phyloP scores from a whole-genome alignment of 2,329 filamentous ascomycete genomes.

The Phoma herbarum region DNA sequence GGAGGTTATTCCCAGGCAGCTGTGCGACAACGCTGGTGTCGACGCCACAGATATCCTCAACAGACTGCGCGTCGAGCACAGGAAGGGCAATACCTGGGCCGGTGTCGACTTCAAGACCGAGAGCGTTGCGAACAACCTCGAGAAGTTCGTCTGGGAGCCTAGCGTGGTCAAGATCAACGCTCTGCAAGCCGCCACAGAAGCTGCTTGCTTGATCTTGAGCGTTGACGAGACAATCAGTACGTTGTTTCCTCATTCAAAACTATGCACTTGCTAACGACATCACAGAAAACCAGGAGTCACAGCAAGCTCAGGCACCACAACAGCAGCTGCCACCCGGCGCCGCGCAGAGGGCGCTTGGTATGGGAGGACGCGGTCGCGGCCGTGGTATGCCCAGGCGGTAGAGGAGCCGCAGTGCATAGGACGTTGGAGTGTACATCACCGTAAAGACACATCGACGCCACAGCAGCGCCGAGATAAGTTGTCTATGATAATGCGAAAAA shows the following conservation, averaged over 20 bases:
- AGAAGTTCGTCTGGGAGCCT: conserved; percentile 97
- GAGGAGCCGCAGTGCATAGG: conserved; percentile 11
- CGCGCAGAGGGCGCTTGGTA: conserved; percentile 86
- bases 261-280: conserved; percentile 29
- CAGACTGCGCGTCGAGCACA: conserved; percentile 93
- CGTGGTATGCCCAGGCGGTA: conserved; percentile 84
- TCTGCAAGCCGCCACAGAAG: conserved; percentile 94
- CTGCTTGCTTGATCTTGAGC: conserved; percentile 90
- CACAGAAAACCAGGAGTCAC: conserved; percentile 87
- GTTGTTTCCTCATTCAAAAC: conserved; percentile 29
- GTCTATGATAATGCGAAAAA: conserved; percentile 45
- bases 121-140: conserved; percentile 93
- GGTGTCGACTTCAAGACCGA: conserved; percentile 95
- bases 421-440: conserved; percentile 33
- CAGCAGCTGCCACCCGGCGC: conserved; percentile 71
- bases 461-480: conserved; percentile 32
- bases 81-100: conserved; percentile 91
- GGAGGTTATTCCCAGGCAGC: conserved; percentile 93
- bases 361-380: conserved; percentile 66
- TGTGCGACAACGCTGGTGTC: conserved; percentile 98
- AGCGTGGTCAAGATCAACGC: conserved; percentile 96
- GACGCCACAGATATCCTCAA: conserved; percentile 98
- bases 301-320: conserved; percentile 80
- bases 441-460: conserved; percentile 29
- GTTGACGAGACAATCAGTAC: conserved; percentile 96